These are phyloP conservation scores for Ormosia semicastrata DNA, from an alignment of 306 rosid genomes.

Conservation along the genomic window DNA sequence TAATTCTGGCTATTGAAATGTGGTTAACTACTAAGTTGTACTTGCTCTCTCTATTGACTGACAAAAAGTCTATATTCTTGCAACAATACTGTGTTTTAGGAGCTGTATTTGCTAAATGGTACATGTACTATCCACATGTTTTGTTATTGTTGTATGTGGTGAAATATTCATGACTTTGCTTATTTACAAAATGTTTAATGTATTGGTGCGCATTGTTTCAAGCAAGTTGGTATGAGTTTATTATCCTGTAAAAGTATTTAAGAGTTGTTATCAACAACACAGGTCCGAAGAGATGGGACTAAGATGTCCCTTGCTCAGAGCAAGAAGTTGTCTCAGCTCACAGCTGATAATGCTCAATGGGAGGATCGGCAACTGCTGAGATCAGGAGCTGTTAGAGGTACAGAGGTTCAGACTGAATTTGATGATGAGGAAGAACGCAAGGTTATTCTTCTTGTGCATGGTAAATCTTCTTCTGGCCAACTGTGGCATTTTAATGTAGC, in stretches of 20 bases:
- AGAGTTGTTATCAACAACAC: conserved; percentile 23
- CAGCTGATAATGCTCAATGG: conserved; percentile 99
- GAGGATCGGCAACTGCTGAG: conserved; percentile 94
- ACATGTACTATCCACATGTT: neutral
- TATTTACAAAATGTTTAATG: neutral
- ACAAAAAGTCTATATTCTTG: neutral
- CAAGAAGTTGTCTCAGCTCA: conserved; percentile 91
- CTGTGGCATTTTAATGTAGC: neutral
- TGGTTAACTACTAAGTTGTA: neutral
- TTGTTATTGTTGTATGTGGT: conserved; percentile 3
- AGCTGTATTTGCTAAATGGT: neutral
- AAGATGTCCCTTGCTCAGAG: conserved; percentile 96
- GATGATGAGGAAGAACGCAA: conserved; percentile 96
- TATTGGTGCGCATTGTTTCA: neutral
- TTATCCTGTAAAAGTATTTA: conserved; percentile 8
- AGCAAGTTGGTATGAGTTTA: neutral
- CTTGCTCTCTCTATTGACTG: neutral
- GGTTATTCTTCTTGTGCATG: conserved; percentile 98
- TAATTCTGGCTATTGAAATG: neutral
- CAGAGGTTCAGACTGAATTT: conserved; percentile 96
- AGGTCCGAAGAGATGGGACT: conserved; percentile 93
- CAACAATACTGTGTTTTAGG: neutral
- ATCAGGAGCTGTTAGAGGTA: conserved; percentile 98
- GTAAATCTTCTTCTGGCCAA: conserved; percentile 42
- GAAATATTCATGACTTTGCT: neutral